These are phyloP conservation scores for Lactarius indigo DNA, from an alignment of 768 basidiomycete species.

Conservation along the genomic window DNA sequence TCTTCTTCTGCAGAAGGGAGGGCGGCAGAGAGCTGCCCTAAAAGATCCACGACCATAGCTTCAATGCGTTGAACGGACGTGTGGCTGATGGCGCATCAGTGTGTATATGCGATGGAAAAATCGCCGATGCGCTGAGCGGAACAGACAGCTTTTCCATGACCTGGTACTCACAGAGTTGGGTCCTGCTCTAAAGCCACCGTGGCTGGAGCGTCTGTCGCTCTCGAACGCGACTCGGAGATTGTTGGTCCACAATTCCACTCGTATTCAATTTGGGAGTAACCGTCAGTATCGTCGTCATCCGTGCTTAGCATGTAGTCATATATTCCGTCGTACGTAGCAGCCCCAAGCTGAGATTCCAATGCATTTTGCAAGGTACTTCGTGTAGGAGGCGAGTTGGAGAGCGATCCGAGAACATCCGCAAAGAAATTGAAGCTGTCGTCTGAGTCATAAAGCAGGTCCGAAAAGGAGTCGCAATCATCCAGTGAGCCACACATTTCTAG, in stretches of 20 bases:
- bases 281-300: neutral
- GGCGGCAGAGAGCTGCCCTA: slow-evolving; percentile 14
- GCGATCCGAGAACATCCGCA: neutral
- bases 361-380: neutral
- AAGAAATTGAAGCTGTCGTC: neutral
- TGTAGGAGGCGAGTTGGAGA: neutral
- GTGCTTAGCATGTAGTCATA: neutral
- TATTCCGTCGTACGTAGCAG: neutral
- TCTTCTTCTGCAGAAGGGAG: slow-evolving; percentile 18
- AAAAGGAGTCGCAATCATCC: neutral
- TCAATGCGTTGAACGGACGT: slow-evolving; percentile 17
- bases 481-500: slow-evolving; percentile 2
- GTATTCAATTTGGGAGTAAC: neutral
- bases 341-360: neutral
- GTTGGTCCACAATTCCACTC: neutral
- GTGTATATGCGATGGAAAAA: slow-evolving; percentile 6
- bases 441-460: slow-evolving; percentile 3
- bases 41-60: slow-evolving; percentile 13
- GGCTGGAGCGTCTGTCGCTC: neutral
- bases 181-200: neutral
- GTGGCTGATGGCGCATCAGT: neutral
- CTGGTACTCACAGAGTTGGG: too few species aligned
- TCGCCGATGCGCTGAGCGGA: neutral
- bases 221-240: neutral
- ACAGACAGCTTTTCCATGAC: neutral